Conservation (phyloP, 768 basidiomycete genomes). For the Termitomyces sp. region DNA sequence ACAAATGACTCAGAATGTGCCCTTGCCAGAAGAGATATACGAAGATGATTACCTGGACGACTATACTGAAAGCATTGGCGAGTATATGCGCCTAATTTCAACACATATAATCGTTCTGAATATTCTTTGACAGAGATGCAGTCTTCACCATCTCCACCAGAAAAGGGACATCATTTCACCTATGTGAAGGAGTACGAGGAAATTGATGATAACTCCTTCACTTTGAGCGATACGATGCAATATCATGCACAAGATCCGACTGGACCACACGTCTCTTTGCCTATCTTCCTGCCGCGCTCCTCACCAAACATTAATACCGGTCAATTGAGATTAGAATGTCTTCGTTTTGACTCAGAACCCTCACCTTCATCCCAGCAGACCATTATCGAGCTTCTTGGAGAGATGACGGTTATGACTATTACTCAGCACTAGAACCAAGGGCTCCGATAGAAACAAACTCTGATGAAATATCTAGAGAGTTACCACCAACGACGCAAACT, state of each 20-base stretch:
- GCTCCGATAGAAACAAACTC: neutral
- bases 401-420: neutral
- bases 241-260: neutral
- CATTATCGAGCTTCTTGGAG: neutral
- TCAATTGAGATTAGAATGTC: neutral
- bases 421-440: neutral
- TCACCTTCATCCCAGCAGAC: neutral
- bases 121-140: slow-evolving; percentile 2
- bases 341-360: neutral
- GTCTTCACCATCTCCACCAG: slow-evolving; percentile 19
- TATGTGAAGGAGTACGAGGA: slow-evolving; percentile 2
- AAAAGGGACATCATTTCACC: neutral
- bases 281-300: neutral
- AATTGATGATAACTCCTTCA: slow-evolving; percentile 12
- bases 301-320: neutral
- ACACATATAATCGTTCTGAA: neutral
- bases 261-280: neutral
- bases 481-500: neutral
- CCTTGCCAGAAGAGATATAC: neutral
- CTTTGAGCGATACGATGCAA: neutral
- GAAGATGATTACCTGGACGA: slow-evolving; percentile 17
- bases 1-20: neutral
- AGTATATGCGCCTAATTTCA: slow-evolving; percentile 28
- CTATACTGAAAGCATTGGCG: slow-evolving; percentile 30
- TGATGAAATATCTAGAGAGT: too few species aligned